Conservation (phyloP, 495 filamentous ascomycete species). For the Aspergillus carlsbadensis region DNA sequence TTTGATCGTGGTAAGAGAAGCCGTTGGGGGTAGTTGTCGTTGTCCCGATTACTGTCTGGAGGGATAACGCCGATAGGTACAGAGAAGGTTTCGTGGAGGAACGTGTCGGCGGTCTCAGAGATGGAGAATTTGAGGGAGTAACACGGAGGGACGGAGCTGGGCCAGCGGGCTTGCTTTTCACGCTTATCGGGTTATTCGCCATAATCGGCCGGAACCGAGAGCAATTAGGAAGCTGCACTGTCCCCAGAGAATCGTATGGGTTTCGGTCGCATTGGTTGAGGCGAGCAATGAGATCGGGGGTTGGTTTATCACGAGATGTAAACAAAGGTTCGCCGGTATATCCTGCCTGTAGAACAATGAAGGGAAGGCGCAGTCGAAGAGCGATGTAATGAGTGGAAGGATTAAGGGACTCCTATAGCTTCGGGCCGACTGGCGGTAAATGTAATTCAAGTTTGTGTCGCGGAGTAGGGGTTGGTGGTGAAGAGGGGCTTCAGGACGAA, state of each 20-base stretch:
- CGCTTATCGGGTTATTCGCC: conserved; percentile 37
- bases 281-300: not conserved
- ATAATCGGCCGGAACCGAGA: conserved; percentile 22
- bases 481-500: conserved; percentile 7
- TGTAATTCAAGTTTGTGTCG: not conserved
- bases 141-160: conserved; percentile 58
- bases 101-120: conserved; percentile 57
- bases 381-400: not conserved
- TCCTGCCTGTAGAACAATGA: not conserved
- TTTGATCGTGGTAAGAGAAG: conserved; percentile 76
- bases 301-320: not conserved
- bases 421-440: not conserved
- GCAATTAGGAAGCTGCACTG: conserved; percentile 21
- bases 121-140: conserved; percentile 78
- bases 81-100: conserved; percentile 57
- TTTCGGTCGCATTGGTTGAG: conserved; percentile 19
- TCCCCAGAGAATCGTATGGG: conserved; percentile 24
- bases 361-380: conserved; percentile 8
- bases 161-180: conserved; percentile 38
- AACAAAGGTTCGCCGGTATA: not conserved
- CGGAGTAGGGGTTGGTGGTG: not conserved
- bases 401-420: not conserved
- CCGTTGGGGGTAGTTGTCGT: conserved; percentile 81
- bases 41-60: conserved; percentile 84
- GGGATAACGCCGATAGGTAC: conserved; percentile 57